Evolutionary conservation across 768 basidiomycete genomes (phyloP).

Genomic region (Suillus subaureus): DNA sequence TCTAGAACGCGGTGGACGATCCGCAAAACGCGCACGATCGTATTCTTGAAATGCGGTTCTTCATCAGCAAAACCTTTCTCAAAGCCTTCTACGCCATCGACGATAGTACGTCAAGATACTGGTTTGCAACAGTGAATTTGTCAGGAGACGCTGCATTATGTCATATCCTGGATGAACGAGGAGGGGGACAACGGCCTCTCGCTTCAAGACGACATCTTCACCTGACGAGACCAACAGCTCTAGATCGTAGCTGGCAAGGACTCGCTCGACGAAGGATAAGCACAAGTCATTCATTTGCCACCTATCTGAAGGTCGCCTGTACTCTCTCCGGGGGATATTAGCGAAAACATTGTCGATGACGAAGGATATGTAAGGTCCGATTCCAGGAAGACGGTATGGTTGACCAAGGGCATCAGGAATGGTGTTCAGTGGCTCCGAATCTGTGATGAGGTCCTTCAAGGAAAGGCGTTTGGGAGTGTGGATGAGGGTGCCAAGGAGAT

Average conservation of each 20-base stretch:
- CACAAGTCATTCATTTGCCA: conserved; percentile 89
- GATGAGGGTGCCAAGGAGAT: conserved; percentile 78
- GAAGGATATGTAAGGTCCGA: conserved; percentile 82
- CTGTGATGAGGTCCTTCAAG: conserved; percentile 57
- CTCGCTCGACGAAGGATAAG: conserved; percentile 82
- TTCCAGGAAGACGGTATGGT: conserved; percentile 77
- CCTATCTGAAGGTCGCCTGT: conserved; percentile 69
- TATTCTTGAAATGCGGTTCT: conserved; percentile 69
- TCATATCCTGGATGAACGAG: conserved; percentile 87
- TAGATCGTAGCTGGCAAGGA: conserved; percentile 79
- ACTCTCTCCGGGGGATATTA: conserved; percentile 75
- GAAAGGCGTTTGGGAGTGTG: conserved; percentile 79
- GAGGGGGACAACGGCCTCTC: conserved; percentile 55
- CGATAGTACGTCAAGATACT: conserved; percentile 78
- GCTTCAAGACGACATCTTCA: conserved; percentile 54
- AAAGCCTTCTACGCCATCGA: conserved; percentile 78
- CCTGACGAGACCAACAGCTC: conserved; percentile 63
- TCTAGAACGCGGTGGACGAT: conserved; percentile 82
- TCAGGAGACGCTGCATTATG: conserved; percentile 77
- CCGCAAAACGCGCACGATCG: conserved; percentile 79
- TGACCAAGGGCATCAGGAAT: conserved; percentile 82
- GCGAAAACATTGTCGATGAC: conserved; percentile 89
- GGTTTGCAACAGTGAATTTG: conserved; percentile 69
- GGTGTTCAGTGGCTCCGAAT: conserved; percentile 66
- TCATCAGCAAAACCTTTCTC: conserved; percentile 70